A percentile compares a stretch with the other conserved stretches of the same genome.
phyloP scores from a whole-genome alignment of 2,329 filamentous ascomycete species.

The Epicoccum nigrum region DNA sequence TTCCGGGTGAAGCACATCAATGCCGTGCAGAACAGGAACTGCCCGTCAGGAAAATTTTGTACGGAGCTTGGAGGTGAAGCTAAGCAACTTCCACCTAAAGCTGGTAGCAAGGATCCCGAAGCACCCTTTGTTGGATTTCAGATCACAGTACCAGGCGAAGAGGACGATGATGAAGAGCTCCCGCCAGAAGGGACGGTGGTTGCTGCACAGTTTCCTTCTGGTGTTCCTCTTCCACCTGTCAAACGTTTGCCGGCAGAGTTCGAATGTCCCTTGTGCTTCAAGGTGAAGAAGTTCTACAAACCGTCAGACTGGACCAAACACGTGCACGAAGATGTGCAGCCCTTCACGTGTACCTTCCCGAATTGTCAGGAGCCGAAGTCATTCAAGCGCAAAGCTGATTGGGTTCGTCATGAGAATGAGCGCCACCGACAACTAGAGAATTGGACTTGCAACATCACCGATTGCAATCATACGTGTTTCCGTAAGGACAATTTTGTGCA shows the following conservation, averaged over 20 bases:
- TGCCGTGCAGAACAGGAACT: constrained; percentile 62
- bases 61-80: constrained; percentile 70
- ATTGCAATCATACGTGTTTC: constrained; percentile 82
- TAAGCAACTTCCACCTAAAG: constrained; percentile 64
- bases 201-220: constrained; percentile 75
- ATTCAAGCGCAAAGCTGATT: constrained; percentile 94
- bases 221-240: constrained; percentile 83
- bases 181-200: constrained; percentile 70
- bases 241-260: constrained; percentile 80
- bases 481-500: constrained; percentile 92
- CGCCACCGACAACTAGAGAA: constrained; percentile 87
- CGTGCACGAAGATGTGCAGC: constrained; percentile 90
- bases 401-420: constrained; percentile 94
- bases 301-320: constrained; percentile 98
- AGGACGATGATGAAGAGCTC: constrained; percentile 71
- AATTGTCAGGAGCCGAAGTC: constrained; percentile 83
- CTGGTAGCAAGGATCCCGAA: constrained; percentile 66
- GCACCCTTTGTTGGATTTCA: constrained; percentile 61
- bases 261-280: constrained; percentile 87
- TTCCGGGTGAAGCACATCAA: constrained; percentile 72
- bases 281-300: constrained; percentile 83
- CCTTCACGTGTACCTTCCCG: constrained; percentile 90
- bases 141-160: constrained; percentile 60
- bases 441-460: constrained; percentile 84
- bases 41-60: constrained; percentile 68